A percentile compares a stretch with the other conserved stretches of the same genome.
Evolutionary conservation across 345 rosid species (phyloP).

Genomic region (Eucalyptus guilfoylei): DNA sequence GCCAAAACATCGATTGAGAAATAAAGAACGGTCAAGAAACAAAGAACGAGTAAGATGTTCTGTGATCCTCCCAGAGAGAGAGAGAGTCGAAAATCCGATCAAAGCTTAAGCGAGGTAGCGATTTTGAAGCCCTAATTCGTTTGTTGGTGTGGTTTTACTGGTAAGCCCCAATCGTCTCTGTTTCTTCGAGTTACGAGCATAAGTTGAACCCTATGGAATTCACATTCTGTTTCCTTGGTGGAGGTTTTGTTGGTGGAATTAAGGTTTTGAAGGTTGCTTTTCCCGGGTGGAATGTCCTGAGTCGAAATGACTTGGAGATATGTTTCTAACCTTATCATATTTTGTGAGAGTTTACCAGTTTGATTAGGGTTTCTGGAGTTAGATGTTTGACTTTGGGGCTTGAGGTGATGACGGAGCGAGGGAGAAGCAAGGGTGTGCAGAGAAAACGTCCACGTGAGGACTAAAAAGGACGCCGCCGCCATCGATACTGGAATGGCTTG

Average conservation of each 20-base stretch:
- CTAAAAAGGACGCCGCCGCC: not conserved
- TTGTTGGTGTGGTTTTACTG: no score
- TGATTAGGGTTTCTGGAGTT: constrained; percentile 27
- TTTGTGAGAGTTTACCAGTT: not conserved
- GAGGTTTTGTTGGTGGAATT: constrained; percentile 5
- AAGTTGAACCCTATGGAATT: not conserved
- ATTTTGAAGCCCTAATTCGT: no score
- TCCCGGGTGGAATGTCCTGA: not conserved
- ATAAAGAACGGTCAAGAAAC: no score
- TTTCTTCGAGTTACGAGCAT: no score
- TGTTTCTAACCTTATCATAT: not conserved
- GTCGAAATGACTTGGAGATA: not conserved
- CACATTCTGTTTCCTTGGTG: not conserved
- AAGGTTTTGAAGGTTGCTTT: constrained; percentile 5
- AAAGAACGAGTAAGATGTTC: no score
- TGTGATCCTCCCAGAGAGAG: no score
- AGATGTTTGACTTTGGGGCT: constrained; percentile 91
- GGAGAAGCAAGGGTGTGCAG: constrained; percentile 44
- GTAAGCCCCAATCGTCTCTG: no score
- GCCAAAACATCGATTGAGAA: no score
- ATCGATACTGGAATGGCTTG: not conserved
- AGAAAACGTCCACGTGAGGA: constrained; percentile 51
- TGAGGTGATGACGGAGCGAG: constrained; percentile 44
- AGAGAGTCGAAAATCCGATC: no score
- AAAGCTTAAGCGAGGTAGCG: no score